Percentiles rank a stretch among this genome's conserved stretches.
Evolutionary conservation across 768 basidiomycete species (phyloP).

Genomic region (Xerocomellus amylosporus): DNA sequence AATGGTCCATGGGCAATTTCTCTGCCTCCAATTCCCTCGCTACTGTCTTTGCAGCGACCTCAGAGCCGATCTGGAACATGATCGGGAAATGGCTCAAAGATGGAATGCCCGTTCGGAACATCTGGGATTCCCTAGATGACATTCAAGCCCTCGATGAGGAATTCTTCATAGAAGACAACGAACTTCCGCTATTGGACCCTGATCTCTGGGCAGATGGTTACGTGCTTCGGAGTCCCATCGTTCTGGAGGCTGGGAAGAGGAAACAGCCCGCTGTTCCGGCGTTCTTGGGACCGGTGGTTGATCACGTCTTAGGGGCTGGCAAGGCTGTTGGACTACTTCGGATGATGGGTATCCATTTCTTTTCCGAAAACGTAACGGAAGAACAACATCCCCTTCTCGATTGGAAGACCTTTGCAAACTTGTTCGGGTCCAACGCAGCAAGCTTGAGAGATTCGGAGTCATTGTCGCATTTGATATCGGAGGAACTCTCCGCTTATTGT

Average conservation of each 20-base stretch:
- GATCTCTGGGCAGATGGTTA: conserved; percentile 83
- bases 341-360: conserved; percentile 40
- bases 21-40: conserved; percentile 56
- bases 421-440: conserved; percentile 34
- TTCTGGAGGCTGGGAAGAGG: conserved; percentile 26
- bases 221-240: conserved; percentile 44
- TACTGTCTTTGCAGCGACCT: conserved; percentile 57
- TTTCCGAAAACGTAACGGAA: conserved; percentile 15
- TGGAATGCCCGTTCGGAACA: conserved; percentile 58
- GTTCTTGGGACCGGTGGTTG: conserved; percentile 61
- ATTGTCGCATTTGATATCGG: conserved; percentile 60
- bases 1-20: conserved; percentile 55
- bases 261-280: conserved; percentile 43
- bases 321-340: conserved; percentile 76
- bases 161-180: conserved; percentile 78
- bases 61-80: conserved; percentile 75
- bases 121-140: conserved; percentile 24
- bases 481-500: conserved; percentile 59
- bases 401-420: conserved; percentile 44
- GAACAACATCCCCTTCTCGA: conserved; percentile 28
- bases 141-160: conserved; percentile 54
- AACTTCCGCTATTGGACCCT: conserved; percentile 59
- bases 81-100: conserved; percentile 67
- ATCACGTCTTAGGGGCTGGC: conserved; percentile 60
- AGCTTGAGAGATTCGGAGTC: conserved; percentile 56